Base-by-base conservation (phyloP, 1,284 basidiomycete species). In the Nidula niveotomentosa region DNA sequence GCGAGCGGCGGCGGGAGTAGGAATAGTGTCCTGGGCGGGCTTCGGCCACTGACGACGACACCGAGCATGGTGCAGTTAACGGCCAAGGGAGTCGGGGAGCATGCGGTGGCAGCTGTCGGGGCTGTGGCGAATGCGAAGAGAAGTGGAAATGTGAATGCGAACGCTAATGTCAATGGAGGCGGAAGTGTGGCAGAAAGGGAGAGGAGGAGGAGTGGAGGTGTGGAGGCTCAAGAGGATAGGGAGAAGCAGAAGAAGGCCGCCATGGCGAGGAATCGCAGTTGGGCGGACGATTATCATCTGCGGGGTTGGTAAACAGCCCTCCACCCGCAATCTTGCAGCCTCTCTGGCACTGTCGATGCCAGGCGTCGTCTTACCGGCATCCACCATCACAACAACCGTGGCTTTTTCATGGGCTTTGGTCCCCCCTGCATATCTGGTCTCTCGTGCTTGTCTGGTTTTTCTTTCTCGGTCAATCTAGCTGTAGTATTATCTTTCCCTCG, bases 201-300 rank as follows among this genome's bases (percentile, higher is more conserved):
- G 49, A 71, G 75, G 62, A 68, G 74, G 53, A 68, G 61, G 58
- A 71, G 72, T 58, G 71, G 69, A 36, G 58, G 53, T 13, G 48
- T 41, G 18, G 44, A 36, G 33, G 30, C 50, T 30, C 39, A 45
- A 60, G 49, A 52, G 77, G 64, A 75, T 77, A 54, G 74, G 76
- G 57, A 83, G 83, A 46, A 66, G 65, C 59, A 60, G 50, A 55
- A 69, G 57, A 56, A 63, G 58, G 57, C 58, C 50, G 78, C 76
- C 5, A 64, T 87, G 62, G 78, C 80, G 52, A 74, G 85, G 57
- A 88, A 85, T 66, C 77, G 80, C 54, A 89, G 84, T 63, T 89
- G 84, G 85, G 83, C 84, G 18, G 80, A 86, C 58, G 84, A 88
- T 60, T 89, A 80, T 67, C 87, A 90, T 67, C 76, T 72, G 56